Base-by-base conservation (phyloP, 108 stramenopile genomes). In the Cyclotella atomus region DNA sequence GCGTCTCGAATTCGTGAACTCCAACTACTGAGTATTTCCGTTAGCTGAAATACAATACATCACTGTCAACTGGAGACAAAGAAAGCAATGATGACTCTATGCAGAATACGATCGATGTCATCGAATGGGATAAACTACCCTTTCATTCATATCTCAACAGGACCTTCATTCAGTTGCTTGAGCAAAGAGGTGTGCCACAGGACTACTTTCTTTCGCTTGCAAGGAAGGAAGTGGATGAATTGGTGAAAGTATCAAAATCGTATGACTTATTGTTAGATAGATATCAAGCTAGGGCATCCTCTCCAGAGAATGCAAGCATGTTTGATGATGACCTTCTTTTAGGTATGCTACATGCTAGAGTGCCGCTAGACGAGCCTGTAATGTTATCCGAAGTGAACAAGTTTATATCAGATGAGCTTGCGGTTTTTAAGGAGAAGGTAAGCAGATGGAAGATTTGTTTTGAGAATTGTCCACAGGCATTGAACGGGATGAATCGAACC, bases 81-180 rank as follows among this genome's bases (percentile, higher is more conserved):
- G 20, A 70, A 25, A 34, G 57, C 20, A 3, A 41, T 12, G 3
- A 67, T 41, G 65, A 73, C 10, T 12, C 12, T 0, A 49, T 69
- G 59, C 49, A 81, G 29, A 65, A 81, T 64, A 81, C 73, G 9
- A 33, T 81, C 12, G 80, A 81, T 7, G 68, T 81, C 2, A 59
- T 33, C 17, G 59, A 46, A 29, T 81, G 80, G 80, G 80, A 81
- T 47, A 56, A 61, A 17, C 32, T 64, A 35, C 65, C 17, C 15
- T 10, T 38, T 28, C 54, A 55, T 34, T 73, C 71, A 33, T 29
- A 34, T 29, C 34, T 75, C 2, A 63, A 14, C 32, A 8, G 7
- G 16, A 21, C 20, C 1, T 20, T 71, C 10, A 43, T 78, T 53
- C 63, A 63, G 52, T 20, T 78, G 16, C 70, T 78, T 19, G 77